Evolutionary conservation across 2,329 filamentous ascomycete genomes (phyloP).

Genomic region (Xylaria digitata): DNA sequence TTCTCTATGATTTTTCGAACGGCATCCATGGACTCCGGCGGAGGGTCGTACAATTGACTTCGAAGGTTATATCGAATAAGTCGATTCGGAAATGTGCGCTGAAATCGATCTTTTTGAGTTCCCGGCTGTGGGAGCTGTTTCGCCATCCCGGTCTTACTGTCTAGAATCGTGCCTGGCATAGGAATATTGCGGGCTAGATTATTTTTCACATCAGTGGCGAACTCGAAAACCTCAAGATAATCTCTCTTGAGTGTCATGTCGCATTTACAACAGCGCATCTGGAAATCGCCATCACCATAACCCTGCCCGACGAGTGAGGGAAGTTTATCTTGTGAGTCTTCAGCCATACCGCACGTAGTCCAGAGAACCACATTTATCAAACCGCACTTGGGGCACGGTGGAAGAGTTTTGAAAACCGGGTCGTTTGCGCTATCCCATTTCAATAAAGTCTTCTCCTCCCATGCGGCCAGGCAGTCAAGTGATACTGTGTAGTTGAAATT

Average conservation of each 20-base stretch:
- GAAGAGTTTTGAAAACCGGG: slow-evolving; percentile 57
- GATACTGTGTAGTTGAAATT: slow-evolving; percentile 67
- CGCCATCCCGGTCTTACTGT: slow-evolving; percentile 63
- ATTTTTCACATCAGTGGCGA: slow-evolving; percentile 64
- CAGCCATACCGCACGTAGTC: slow-evolving; percentile 63
- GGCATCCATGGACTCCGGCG: slow-evolving; percentile 59
- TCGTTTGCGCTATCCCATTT: slow-evolving; percentile 72
- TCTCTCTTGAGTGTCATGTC: slow-evolving; percentile 63
- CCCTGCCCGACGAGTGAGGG: slow-evolving; percentile 62
- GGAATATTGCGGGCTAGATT: slow-evolving; percentile 62
- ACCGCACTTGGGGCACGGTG: slow-evolving; percentile 66
- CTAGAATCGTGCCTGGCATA: slow-evolving; percentile 76
- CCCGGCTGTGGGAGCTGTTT: slow-evolving; percentile 43
- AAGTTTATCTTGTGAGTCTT: slow-evolving; percentile 51
- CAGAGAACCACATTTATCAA: slow-evolving; percentile 62
- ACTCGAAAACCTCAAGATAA: slow-evolving; percentile 70
- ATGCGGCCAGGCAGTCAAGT: slow-evolving; percentile 57
- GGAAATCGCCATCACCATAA: slow-evolving; percentile 70
- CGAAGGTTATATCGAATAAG: slow-evolving; percentile 63
- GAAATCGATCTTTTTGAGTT: slow-evolving; percentile 39
- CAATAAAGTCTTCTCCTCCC: slow-evolving; percentile 60
- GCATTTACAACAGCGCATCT: slow-evolving; percentile 63
- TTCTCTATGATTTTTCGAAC: slow-evolving; percentile 64
- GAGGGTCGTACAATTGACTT: slow-evolving; percentile 53
- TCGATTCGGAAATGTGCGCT: slow-evolving; percentile 67